Base-by-base conservation (phyloP, 2,329 filamentous ascomycete species). In the Aspergillus amoenus region DNA sequence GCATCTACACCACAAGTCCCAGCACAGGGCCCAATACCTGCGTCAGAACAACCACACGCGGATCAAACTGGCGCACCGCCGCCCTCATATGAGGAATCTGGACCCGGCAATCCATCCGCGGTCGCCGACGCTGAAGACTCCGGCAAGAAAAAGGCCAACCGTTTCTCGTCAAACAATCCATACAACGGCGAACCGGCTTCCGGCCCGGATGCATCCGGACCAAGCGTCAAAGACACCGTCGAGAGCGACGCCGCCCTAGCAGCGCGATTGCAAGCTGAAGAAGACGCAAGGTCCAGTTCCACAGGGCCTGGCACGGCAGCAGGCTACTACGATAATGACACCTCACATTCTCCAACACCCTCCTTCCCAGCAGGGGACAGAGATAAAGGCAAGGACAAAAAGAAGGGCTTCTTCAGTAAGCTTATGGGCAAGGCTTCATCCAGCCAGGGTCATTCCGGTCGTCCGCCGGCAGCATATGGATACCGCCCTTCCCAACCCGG, bases 201-300 rank as follows among this genome's bases (percentile, higher is more conserved):
- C 11, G 37, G 30, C 5, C 45, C 52, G n/a, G 43, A 22, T 18
- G 17, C 13, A 17, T 21, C 41, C 21, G 47, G 40, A 27, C 8
- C 17, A 43, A 37, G 39, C 44, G 40, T 11, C 13, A 47, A 47
- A 13, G 66, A 65, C 57, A 70, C 73, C 52, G 70, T 80, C 30
- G 84, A 84, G 57, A 86, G 88, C 46, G 91, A 95, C 70, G 91
- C 89, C 58, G 82, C 82, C 24, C 78, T 93, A 9, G 92, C 93
- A 7, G 83, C 89, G 41, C 84, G 86, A 68, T 79, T 96, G 42
- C 93, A 96, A 72, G 89, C 89, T 44, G 90, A 96, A 73, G 92
- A 96, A 73, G 83, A 96, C 62, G 84, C 85, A 5, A 83, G 85
- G 44, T 45, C 50, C 32, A n/a, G 42, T 13, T 45, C 42, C 18